A percentile compares a stretch with the other conserved stretches of the same genome.
Conservation (phyloP, 495 filamentous ascomycete species). For the Aspergillus coremiiformis region DNA sequence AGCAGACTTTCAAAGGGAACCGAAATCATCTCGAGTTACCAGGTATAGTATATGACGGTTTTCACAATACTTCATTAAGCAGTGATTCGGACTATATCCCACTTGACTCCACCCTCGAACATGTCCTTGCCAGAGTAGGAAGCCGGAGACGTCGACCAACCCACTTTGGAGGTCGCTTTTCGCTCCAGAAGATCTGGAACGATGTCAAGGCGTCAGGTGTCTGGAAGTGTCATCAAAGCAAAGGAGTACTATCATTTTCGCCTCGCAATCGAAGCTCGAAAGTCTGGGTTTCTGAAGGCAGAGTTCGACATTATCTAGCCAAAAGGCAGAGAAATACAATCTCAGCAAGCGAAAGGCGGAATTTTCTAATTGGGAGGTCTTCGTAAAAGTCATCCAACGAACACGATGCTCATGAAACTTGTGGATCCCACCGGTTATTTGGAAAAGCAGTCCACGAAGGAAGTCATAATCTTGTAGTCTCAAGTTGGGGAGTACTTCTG, state of each 20-base stretch:
- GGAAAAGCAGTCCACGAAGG: neutral
- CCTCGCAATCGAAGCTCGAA: neutral
- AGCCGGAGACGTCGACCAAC: conserved; percentile 4
- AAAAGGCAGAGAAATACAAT: neutral
- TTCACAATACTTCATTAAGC: conserved; percentile 5
- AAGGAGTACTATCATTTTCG: neutral
- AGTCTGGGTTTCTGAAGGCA: neutral
- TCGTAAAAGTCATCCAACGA: neutral
- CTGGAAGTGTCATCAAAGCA: neutral
- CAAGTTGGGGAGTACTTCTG: neutral
- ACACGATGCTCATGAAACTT: neutral
- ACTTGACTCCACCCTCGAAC: conserved; percentile 17
- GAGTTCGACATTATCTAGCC: neutral
- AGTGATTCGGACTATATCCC: conserved; percentile 15
- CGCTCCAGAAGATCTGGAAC: conserved; percentile 5
- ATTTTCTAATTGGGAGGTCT: neutral
- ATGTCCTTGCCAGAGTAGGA: conserved; percentile 12
- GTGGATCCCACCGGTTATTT: neutral
- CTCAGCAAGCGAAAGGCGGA: neutral
- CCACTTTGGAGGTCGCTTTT: conserved; percentile 1
- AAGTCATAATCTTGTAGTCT: neutral
- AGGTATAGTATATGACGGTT: conserved; percentile 7
- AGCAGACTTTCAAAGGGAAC: conserved; percentile 12
- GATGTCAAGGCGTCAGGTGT: neutral
- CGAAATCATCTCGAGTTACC: conserved; percentile 12